phyloP scores from a whole-genome alignment of 73 alveolate species.

The Tetrahymena thermophila region DNA sequence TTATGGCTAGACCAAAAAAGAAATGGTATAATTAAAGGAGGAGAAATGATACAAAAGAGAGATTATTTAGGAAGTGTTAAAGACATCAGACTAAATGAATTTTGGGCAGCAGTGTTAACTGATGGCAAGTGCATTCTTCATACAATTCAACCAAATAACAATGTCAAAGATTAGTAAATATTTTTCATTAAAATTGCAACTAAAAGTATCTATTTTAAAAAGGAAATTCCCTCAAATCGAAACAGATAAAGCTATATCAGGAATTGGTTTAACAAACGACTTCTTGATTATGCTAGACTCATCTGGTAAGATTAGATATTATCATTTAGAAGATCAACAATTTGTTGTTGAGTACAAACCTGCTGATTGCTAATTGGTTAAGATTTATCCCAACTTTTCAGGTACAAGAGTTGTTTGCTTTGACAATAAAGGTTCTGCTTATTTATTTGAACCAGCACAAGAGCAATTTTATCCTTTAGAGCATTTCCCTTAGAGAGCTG shows the following conservation, averaged over 20 bases:
- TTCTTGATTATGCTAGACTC: constrained; percentile 81
- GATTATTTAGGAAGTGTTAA: constrained; percentile 81
- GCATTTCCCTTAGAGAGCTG: constrained; percentile 59
- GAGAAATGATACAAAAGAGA: constrained; percentile 48
- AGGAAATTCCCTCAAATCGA: constrained; percentile 82
- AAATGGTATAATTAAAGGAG: constrained; percentile 34
- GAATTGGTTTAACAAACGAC: constrained; percentile 73
- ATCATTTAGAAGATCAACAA: constrained; percentile 71
- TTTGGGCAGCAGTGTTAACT: constrained; percentile 84
- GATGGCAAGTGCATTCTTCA: constrained; percentile 83
- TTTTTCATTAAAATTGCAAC: background rate
- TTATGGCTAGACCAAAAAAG: constrained; percentile 53
- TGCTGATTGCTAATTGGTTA: constrained; percentile 52
- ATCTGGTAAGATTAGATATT: constrained; percentile 73
- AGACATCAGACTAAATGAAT: constrained; percentile 74
- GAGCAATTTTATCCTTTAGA: constrained; percentile 67
- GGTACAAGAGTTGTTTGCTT: constrained; percentile 91
- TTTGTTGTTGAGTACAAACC: constrained; percentile 74
- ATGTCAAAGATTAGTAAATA: background rate
- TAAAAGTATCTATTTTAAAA: background rate
- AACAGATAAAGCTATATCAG: constrained; percentile 77
- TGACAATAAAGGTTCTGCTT: constrained; percentile 89
- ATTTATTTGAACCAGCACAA: constrained; percentile 90
- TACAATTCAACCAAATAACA: constrained; percentile 59
- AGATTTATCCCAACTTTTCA: constrained; percentile 32